These are phyloP conservation scores for Astragalus glycyphyllos DNA, from an alignment of 306 rosid species.

Conservation along the genomic window DNA sequence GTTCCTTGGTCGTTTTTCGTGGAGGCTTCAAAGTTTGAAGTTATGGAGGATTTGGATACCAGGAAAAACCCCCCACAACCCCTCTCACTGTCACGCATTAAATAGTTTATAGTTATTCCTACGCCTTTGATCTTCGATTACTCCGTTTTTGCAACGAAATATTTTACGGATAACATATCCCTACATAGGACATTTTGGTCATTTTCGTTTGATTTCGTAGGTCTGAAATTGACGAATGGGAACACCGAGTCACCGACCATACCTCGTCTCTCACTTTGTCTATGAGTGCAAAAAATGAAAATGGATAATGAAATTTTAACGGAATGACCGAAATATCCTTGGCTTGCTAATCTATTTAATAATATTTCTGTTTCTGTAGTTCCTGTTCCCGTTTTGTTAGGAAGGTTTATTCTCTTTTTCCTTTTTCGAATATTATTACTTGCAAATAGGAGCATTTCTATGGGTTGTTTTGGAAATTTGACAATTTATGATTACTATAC, in stretches of 20 bases:
- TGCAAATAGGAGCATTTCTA: neutral
- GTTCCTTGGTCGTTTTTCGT: neutral
- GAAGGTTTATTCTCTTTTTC: conserved; percentile 7
- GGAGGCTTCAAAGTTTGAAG: conserved; percentile 51
- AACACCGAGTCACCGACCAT: conserved; percentile 34
- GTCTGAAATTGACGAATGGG: neutral
- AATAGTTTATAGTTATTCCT: conserved; percentile 50
- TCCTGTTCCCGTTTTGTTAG: too few species aligned
- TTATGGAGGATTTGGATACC: conserved; percentile 44
- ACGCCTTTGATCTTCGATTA: conserved; percentile 2
- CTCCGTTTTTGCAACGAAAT: conserved; percentile 17
- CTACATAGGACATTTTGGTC: conserved; percentile 41
- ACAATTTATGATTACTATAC: neutral
- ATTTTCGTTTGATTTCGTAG: neutral
- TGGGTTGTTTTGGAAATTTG: neutral
- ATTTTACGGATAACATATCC: conserved; percentile 39
- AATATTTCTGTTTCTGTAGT: neutral
- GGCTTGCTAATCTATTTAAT: too few species aligned
- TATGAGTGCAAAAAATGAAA: neutral
- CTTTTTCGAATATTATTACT: conserved; percentile 39
- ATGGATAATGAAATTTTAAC: neutral
- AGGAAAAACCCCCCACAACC: conserved; percentile 24
- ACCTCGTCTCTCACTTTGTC: conserved; percentile 1
- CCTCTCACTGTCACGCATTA: conserved; percentile 35
- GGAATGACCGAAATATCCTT: conserved; percentile 11